Percentiles rank a stretch among this genome's conserved stretches.
Conservation (phyloP, 2,329 filamentous ascomycete species). For the Pestalotiopsis fici region DNA sequence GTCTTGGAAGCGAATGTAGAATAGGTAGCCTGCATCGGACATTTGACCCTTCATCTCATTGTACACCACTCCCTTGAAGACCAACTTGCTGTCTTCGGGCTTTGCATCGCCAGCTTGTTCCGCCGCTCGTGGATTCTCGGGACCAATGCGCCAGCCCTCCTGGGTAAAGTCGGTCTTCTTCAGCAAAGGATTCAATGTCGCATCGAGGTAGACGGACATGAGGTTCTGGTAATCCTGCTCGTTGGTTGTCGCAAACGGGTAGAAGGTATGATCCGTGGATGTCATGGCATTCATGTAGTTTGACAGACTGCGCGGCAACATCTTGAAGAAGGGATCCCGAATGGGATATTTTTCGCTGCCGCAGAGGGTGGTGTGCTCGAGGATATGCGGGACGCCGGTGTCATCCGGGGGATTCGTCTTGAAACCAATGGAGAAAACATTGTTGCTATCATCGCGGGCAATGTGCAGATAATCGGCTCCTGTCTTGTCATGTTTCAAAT, state of each 20-base stretch:
- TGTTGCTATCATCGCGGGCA: constrained; percentile 93
- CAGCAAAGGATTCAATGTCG: constrained; percentile 85
- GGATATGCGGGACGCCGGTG: constrained; percentile 93
- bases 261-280: constrained; percentile 92
- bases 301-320: constrained; percentile 95
- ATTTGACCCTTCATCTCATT: constrained; percentile 99
- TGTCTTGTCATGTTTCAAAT: constrained; percentile 91
- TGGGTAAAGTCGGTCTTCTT: constrained; percentile 93
- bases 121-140: constrained; percentile 75
- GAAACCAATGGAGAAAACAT: constrained; percentile 99
- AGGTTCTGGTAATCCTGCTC: constrained; percentile 93
- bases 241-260: constrained; percentile 97
- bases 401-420: constrained; percentile 98
- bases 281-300: constrained; percentile 99
- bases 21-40: constrained; percentile 95
- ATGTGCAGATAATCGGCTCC: constrained; percentile 96
- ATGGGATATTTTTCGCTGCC: constrained; percentile 98
- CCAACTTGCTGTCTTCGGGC: constrained; percentile 66
- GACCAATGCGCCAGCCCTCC: constrained; percentile 95
- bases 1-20: constrained; percentile 93
- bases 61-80: constrained; percentile 98
- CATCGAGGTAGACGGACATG: constrained; percentile 94
- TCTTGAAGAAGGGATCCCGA: constrained; percentile 99
- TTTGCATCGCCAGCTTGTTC: constrained; percentile 40
- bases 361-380: constrained; percentile 96